Evolutionary conservation across 768 basidiomycete species (phyloP), one percentile per base, ranked within the genome.

Genomic region (Amanita pallidorosea): DNA sequence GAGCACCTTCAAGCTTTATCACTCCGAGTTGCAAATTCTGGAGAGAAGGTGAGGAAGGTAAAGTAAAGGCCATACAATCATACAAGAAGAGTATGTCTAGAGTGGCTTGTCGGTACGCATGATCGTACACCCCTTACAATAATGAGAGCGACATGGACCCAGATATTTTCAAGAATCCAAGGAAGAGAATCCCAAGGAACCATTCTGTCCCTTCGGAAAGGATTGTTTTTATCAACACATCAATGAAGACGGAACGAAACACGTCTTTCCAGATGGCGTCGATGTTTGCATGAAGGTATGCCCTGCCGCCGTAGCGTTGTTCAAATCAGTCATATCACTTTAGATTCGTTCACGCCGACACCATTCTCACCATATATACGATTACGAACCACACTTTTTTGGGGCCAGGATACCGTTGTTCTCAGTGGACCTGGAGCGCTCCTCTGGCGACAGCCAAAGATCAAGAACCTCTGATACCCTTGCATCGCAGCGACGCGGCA

Each of bases 201-300:
- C 81, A 0, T 74, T 75, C 48, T 91, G 88, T 64, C 88, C 85
- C 0, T 91, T 86, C 56, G 88, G 88, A 38, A 70, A 71, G 44
- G 88, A 90, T 53, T 91, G 88, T 61, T 88, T 91, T 62, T 91
- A 88, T 60, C 74, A 79, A 57, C 88, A 91, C 59, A 56, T 67
- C 45, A 81, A 83, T 22, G 65, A 68, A 0, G 87, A 89, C 56
- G 88, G 87, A 9, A 77, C 83, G 7, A 69, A 70, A 0, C 70
- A 78, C 55, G 57, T 75, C 2, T 85, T 85, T 57, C 56, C 61
- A 35, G 65, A 76, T 37, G 85, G 85, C 5, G 73, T 72, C 18
- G 74, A 76, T 31, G 63, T 66, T 18, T 74, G 68, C 51, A 77
- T 84, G 76, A 69, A 62, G 53, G 81, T 81, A 55, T 34, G 72